These are phyloP conservation scores for Dichomitus squalens DNA, from an alignment of 1,284 basidiomycete species.

Conservation along the genomic window DNA sequence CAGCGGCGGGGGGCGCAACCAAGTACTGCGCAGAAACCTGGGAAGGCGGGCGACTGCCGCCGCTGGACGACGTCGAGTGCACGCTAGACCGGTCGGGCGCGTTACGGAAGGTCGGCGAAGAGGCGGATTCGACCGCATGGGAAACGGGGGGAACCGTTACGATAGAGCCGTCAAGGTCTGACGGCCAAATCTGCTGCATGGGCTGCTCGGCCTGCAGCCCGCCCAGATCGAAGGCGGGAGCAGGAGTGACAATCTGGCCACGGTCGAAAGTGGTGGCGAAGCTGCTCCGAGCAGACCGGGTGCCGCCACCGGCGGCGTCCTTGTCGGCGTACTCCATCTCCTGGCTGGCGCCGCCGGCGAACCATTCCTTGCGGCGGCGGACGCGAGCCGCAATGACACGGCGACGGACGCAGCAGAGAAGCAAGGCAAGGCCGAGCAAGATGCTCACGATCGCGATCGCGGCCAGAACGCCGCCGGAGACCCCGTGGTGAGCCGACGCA, in stretches of 20 bases:
- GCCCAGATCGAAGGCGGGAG: conserved; percentile 15
- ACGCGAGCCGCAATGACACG: conserved; percentile 24
- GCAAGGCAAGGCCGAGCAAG: conserved; percentile 15
- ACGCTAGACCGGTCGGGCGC: conserved; percentile 17
- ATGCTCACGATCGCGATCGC: conserved; percentile 17
- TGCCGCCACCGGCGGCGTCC: conserved; percentile 12
- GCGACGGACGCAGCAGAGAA: conserved; percentile 21
- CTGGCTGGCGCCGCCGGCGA: conserved; percentile 17
- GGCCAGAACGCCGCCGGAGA: conserved; percentile 18
- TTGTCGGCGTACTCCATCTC: conserved; percentile 26
- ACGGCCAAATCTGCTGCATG: conserved; percentile 24
- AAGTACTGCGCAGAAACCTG: conserved; percentile 40
- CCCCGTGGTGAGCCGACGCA: conserved; percentile 6
- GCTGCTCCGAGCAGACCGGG: conserved; percentile 42
- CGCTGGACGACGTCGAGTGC: conserved; percentile 12
- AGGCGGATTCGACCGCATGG: conserved; percentile 9
- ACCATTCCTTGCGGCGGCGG: conserved; percentile 29
- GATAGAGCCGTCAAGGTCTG: conserved; percentile 21
- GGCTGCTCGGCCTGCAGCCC: background rate
- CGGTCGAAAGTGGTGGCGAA: conserved; percentile 49
- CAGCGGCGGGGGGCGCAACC: conserved; percentile 30
- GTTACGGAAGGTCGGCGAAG: conserved; percentile 22
- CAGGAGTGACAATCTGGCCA: conserved; percentile 24
- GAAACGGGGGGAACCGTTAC: conserved; percentile 17
- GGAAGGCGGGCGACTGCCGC: conserved; percentile 25